Base-by-base conservation (phyloP, 1,284 basidiomycete genomes). In the Testicularia cyperi region DNA sequence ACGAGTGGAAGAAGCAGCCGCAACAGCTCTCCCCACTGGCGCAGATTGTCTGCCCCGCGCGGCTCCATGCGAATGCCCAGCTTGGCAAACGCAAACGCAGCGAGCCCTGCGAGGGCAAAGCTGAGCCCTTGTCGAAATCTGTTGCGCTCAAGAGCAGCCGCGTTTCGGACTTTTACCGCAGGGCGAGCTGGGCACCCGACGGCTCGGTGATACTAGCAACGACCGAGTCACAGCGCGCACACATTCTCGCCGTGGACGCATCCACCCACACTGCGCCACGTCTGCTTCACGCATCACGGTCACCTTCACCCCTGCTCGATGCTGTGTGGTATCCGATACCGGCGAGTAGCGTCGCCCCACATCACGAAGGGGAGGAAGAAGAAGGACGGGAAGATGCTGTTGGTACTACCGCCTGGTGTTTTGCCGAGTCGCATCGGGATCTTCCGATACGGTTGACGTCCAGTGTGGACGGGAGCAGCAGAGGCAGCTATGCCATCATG, bases 401-500 rank as follows among this genome's bases (percentile, higher is more conserved):
- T 35, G 33, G 6, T 7, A 32, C 10, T 8, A 19, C 38, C 33
- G 46, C 42, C 20, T 71, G 67, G 67, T 69, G 67, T 48, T 71
- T 63, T 27, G 56, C 49, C n/a, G 51, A 58, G 12, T 60, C 58
- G 6, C 44, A 54, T 27, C 43, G 66, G 14, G 56, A 68, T 23
- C 49, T 68, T 0, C 66, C 69, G 3, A 51, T 48, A 9, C 45
- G 58, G 12, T 53, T 71, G 12, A 57, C 68, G 22, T 44, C 57
- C 14, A 56, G 61, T 38, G 21, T 24, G 2, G 44, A 51, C 5
- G 58, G 57, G 14, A 21, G 38, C 15, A 38, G 39, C 4, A 47
- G 56, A 4, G 64, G 63, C 6, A 65, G 45, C 27, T 71, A 71
- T 37, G 58, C 64, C 7, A 53, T 71, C 43, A 67, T 69, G 60